Conservation (phyloP, 257 asterid genomes). For the Capsicum chinense region DNA sequence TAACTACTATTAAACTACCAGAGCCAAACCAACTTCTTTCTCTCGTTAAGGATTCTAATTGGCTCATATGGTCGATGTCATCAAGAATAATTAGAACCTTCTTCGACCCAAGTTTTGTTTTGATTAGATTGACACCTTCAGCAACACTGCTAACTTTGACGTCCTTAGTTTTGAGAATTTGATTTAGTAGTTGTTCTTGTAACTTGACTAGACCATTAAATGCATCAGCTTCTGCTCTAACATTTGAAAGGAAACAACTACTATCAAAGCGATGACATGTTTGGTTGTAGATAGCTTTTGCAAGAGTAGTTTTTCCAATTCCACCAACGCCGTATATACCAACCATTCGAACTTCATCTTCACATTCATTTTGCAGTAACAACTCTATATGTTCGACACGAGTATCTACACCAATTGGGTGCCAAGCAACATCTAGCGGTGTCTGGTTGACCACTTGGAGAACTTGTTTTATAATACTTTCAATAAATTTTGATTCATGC, state of each 20-base stretch:
- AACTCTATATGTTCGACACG: not conserved
- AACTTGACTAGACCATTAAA: not conserved
- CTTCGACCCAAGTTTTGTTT: not conserved
- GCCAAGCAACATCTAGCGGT: not conserved
- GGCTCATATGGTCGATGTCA: not conserved
- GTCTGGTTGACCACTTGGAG: not conserved
- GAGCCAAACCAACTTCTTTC: conserved; percentile 20
- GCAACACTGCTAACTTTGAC: not conserved
- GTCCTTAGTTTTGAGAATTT: not conserved
- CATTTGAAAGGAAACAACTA: not conserved
- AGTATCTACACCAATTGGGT: not conserved
- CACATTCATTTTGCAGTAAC: not conserved
- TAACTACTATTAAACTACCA: not conserved
- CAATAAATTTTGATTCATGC: not conserved
- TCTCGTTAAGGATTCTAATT: conserved; percentile 9
- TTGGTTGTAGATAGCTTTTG: not conserved
- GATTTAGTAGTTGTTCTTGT: not conserved
- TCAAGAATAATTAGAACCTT: not conserved
- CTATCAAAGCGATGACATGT: not conserved
- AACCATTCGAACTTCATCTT: not conserved
- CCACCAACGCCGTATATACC: not conserved
- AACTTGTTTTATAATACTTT: not conserved
- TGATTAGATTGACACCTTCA: not conserved
- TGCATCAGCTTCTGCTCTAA: not conserved
- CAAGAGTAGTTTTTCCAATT: not conserved